Base-by-base conservation (phyloP, 2,329 filamentous ascomycete genomes). In the Orbilia oligospora region DNA sequence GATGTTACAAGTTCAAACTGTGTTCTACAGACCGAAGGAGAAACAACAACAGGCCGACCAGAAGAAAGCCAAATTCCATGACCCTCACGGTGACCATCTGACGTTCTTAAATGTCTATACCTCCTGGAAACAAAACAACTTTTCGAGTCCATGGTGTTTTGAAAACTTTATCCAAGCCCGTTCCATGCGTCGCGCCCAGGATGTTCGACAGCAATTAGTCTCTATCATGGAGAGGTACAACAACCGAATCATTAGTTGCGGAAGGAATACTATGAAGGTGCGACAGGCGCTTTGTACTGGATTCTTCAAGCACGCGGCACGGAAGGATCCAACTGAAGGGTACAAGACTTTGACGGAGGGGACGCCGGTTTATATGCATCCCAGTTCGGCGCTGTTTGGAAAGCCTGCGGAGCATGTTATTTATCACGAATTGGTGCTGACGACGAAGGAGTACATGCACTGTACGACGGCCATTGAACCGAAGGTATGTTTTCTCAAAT, bases 361-460 rank as follows among this genome's bases (percentile, higher is more conserved):
- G 44, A 98, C 95, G 1, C 93, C 94, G 0, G 95, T 99, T 0
- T 97, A 97, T 84, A 88, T 99, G 85, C 97, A 99, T 85, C 96
- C 96, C 0, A 92, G 90, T 80, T 97, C 93, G 8, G 93, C 95
- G 9, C 87, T 99, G 14, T 99, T 98, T 83, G 96, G 96, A 66
- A 98, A 98, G 85, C 93, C 95, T 77, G 92, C 94, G 0, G 96
- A 99, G 85, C 97, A 97, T 88, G 96, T 98, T 38, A 93, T 99
- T 70, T 99, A 97, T 84, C 91, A 97, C 83, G 91, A 90, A 67
- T 87, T 99, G 20, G 93, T 98, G 6, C 88, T 98, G 82, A 99
- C 96, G 24, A 97, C 92, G 24, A 95, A 97, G 86, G 96, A 99
- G 86, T 99, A 98, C 85, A 98, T 99, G 96, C 94, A 97, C 83